Evolutionary conservation across 2,329 filamentous ascomycete genomes (phyloP), one percentile per base, ranked within the genome.

Genomic region (Allantophomopsis lycopodina): DNA sequence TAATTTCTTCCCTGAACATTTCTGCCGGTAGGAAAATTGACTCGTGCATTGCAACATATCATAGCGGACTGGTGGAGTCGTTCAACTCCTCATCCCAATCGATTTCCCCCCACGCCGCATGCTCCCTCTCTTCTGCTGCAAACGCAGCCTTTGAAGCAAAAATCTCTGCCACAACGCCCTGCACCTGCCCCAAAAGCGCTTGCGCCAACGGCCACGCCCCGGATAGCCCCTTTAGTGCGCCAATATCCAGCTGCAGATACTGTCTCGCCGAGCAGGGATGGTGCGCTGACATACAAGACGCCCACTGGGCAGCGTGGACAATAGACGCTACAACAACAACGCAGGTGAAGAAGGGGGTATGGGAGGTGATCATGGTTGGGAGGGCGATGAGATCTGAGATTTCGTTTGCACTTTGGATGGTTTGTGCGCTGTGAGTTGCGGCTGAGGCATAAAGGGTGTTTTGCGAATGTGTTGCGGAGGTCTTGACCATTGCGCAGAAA

Each of bases 321-420:
- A 88, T 82, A 6, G 83, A 84, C 14, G 80, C 82, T 39, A 89
- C 65, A 2, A 83, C 83, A 37, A 91, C 65, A 32, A 83, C 79
- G 54, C 84, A 91, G 28, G 80, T 83, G 61, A 91, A 87, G 60
- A 89, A 88, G 42, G 86, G 84, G 0, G 77, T 87, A 59, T 94
- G 85, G 23, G 74, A 75, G 4, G 79, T 68, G 2, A 89, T 63
- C 0, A 78, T 71, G 4, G 79, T 75, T 0, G 83, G 82, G 35
- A 93, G 73, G 1, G 81, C 80, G 37, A 86, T 75, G 48, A 88
- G 68, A 47, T 75, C 73, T 44, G 80, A 82, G 45, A 94, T 80
- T 39, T 83, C 79, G 48, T 79, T 79, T 0, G 88, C 86, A 0
- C 84, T 82, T 21, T 78, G 73, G 43, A 93, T 74, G 6, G 84